Evolutionary conservation across 805 yeast species (phyloP).

Genomic region (Lipomyces sp.): DNA sequence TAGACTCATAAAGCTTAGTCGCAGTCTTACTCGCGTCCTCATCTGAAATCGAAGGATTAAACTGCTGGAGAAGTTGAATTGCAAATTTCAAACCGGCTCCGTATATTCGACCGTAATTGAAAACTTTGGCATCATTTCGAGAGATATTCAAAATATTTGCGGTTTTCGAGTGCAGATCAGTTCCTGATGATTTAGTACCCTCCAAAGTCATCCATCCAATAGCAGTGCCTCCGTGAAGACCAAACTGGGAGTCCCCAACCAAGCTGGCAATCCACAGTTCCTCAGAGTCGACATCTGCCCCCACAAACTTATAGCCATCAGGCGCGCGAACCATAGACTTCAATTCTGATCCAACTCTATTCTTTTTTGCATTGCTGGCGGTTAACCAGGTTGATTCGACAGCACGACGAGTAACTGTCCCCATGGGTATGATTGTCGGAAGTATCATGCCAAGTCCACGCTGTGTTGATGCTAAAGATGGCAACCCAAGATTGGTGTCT

Average conservation of each 20-base stretch:
- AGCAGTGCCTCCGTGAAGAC: slow-evolving; percentile 92
- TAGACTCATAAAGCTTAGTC: slow-evolving; percentile 63
- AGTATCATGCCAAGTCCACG: slow-evolving; percentile 64
- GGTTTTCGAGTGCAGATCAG: slow-evolving; percentile 93
- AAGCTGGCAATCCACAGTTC: slow-evolving; percentile 97
- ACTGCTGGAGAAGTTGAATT: slow-evolving; percentile 72
- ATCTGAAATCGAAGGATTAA: slow-evolving; percentile 68
- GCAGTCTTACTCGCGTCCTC: slow-evolving; percentile 66
- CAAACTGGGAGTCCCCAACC: slow-evolving; percentile 86
- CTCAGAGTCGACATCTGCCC: slow-evolving; percentile 98
- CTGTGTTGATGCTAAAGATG: slow-evolving; percentile 16
- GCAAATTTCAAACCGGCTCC: slow-evolving; percentile 97
- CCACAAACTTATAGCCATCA: slow-evolving; percentile 82
- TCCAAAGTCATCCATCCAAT: slow-evolving; percentile 99
- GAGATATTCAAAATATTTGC: slow-evolving; percentile 85
- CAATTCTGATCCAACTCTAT: slow-evolving; percentile 87
- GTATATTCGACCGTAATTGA: slow-evolving; percentile 94
- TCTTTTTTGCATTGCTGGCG: slow-evolving; percentile 86
- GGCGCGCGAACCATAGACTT: slow-evolving; percentile 88
- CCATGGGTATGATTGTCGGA: slow-evolving; percentile 87
- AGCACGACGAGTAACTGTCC: slow-evolving; percentile 93
- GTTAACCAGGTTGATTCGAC: slow-evolving; percentile 98
- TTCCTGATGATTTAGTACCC: slow-evolving; percentile 86
- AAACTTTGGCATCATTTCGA: slow-evolving; percentile 88
- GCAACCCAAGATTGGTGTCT: slow-evolving; percentile 28